Percentiles rank a stretch among this genome's conserved stretches.
These are phyloP conservation scores for Actinomortierella wolfii DNA, from an alignment of 371 early-diverging fungal genomes.

Conservation along the genomic window DNA sequence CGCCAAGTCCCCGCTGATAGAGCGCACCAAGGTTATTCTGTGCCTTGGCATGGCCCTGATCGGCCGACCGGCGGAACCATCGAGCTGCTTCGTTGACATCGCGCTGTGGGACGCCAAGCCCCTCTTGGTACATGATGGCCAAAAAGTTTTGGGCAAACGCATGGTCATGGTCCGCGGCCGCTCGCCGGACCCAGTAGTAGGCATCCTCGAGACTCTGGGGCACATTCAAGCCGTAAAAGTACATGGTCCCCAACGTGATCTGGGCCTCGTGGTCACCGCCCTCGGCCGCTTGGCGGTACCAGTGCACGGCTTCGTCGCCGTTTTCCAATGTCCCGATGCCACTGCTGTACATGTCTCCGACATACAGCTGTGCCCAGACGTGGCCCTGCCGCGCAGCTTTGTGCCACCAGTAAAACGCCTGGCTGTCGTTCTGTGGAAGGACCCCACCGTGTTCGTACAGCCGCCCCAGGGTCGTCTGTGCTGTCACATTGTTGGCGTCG, in stretches of 20 bases:
- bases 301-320: conserved; percentile 67
- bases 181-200: conserved; percentile 81
- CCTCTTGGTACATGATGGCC: conserved; percentile 82
- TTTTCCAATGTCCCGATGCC: conserved; percentile 77
- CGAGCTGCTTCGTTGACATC: conserved; percentile 69
- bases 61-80: conserved; percentile 75
- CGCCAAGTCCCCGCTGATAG: conserved; percentile 84
- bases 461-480: no score
- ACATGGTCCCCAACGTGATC: conserved; percentile 83
- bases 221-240: conserved; percentile 82
- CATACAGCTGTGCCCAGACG: conserved; percentile 78
- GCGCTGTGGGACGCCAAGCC: conserved; percentile 67
- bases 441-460: no score
- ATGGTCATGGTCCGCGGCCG: conserved; percentile 80
- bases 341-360: no score
- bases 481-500: no score
- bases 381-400: conserved; percentile 76
- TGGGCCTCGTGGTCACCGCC: conserved; percentile 77
- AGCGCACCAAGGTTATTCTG: conserved; percentile 72
- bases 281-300: conserved; percentile 81
- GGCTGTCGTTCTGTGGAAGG: conserved; percentile 58
- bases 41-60: conserved; percentile 57
- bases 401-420: conserved; percentile 77
- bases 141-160: conserved; percentile 76
- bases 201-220: conserved; percentile 63